Base-by-base conservation (phyloP, 768 basidiomycete genomes). In the Mycena rebaudengoi region DNA sequence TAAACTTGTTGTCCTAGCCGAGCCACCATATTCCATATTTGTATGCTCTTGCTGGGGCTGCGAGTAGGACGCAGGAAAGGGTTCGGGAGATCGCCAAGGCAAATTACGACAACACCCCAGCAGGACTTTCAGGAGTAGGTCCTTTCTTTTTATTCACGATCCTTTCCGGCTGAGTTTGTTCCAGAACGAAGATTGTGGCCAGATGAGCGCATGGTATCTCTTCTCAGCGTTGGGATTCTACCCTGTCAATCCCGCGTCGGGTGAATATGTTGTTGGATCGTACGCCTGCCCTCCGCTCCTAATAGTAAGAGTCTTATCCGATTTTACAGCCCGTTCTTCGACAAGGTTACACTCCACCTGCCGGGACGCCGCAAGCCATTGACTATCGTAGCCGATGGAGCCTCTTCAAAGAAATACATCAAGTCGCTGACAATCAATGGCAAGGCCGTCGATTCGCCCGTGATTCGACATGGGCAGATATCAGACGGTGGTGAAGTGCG, bases 141-240 rank as follows among this genome's bases (percentile, higher is more conserved):
- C 3, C 7, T 21, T 5, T 23, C 20, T 30, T 32, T 49, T 13
- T 49, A 7, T 5, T 16, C 20, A 12, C 20, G 5, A 5, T 14
- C 18, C 18, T 20, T 53, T 21, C 53, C 1, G 3, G 33, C 23
- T 43, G 51, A 44, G 51, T 7, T 8, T 55, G 11, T n/a, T 56
- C 25, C 62, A 93, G 90, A 95, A 95, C 68, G 93, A 95, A 73
- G 93, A 95, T 71, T 94, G 92, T 66, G 92, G 93, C 1, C 93
- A 95, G 73, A 95, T 95, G 93, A 92, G 90, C 69, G 91, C 92
- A 0, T 95, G 93, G 93, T 94, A 89, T 68, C 82, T 94, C 14
- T 94, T 93, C 77, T 89, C 87, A 50, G 87, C 91, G 0, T 82
- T 95, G 75, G 92, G 93, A 1, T 91, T 95, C 74, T 95, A 95